Base-by-base conservation (phyloP, 2,329 filamentous ascomycete species). In the Colletotrichum costaricense region DNA sequence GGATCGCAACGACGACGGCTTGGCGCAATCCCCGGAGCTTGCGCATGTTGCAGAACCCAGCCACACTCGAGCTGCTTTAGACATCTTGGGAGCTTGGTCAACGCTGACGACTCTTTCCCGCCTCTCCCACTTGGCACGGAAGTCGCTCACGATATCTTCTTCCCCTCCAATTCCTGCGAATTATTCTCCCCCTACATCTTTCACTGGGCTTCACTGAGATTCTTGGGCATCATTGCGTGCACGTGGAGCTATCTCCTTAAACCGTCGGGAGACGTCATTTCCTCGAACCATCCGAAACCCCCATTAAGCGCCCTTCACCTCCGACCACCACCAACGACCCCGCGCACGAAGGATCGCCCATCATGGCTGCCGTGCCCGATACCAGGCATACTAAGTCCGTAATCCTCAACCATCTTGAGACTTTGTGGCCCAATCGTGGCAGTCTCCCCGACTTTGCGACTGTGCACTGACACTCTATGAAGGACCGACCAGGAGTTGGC, bases 401-500 rank as follows among this genome's bases (percentile, higher is more conserved):
- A 24, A 22, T 19, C n/a, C 26, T 33, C 8, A 35, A 33, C 24
- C 30, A 11, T 33, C 3, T 16, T 28, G 3, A 57, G 26, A 65
- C 35, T 5, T 33, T 9, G 24, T 19, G 24, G 33, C 58, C 14
- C 59, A 63, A 54, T 52, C 28, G 33, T 46, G 42, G 55, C 19
- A 30, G 24, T 28, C n/a, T 38, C 38, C 22, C 22, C 24, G n/a
- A 49, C 58, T 63, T 42, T 46, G 63, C 24, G 26, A 30, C 60
- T 19, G 59, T 64, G 67, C 60, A 66, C 73, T 76, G 59, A 75
- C 63, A 63, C 58, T 30, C 62, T 35, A 8, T 24, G n/a, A 64
- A 93, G 91, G 80, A 91, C 91, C 80, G 92, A 93, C 80, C 88
- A 89, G 77, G 92, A 93, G 81, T 88, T 93, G 76, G 88, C 90